Evolutionary conservation across 768 basidiomycete genomes (phyloP), one percentile per base, ranked within the genome.

Genomic region (Daedalea quercina): DNA sequence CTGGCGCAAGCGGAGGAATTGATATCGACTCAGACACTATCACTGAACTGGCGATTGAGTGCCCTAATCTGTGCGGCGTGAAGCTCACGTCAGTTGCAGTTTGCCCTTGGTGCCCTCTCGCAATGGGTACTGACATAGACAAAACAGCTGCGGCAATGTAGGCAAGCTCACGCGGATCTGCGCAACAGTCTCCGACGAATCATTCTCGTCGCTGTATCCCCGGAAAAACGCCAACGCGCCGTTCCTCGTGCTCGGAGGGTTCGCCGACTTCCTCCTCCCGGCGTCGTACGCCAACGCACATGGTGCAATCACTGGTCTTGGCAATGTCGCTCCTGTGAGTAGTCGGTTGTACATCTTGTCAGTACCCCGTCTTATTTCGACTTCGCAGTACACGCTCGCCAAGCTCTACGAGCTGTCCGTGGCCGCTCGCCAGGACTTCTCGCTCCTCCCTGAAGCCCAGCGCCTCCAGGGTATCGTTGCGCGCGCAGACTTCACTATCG

Each of bases 11-110:
- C 53, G 90, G 87, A 3, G 93, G 94, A 11, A 88, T 97, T 59
- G 91, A 97, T 70, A 69, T 96, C 58, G 90, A 93, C 69, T 94
- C 92, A 13, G 90, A 94, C 67, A 67, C 91, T 33, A 87, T 97
- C 63, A 77, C 78, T 6, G 86, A 91, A 58, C 77, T 96, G 44
- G 93, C 91, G 13, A 66, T 65, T 25, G 81, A 84, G 57, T 86
- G 81, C 59, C 77, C 87, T 49, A 94, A 94, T 67, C 73, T 89
- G 35, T 81, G 76, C 58, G 94, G 93, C 20, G 84, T 94, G 57
- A 97, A 97, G 69, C 79, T 95, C 54, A 95, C 93, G 82, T 88
- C 67, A 41, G 86, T 77, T 28, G 81, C 45, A 31, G 11, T 31
- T 45, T 50, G 47, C 9, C 24, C 13, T n/a, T 12, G n/a, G n/a